phyloP scores from a whole-genome alignment of 495 filamentous ascomycete species.

The Neurospora sp. region DNA sequence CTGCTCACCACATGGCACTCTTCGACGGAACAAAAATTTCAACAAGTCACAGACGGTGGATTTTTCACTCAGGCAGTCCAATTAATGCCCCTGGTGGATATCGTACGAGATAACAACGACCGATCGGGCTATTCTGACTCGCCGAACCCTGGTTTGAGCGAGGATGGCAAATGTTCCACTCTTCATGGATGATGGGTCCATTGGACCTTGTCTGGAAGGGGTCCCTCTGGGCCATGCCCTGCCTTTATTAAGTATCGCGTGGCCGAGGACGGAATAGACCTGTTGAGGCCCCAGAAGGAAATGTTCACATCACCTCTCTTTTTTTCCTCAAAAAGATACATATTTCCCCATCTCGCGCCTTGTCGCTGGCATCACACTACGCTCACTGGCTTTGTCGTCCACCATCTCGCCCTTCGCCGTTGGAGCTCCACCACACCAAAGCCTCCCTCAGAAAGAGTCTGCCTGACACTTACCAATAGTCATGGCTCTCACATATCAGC shows the following conservation, averaged over 20 bases:
- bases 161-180: not conserved
- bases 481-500: constrained; percentile 35
- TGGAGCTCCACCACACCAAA: not conserved
- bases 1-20: constrained; percentile 10
- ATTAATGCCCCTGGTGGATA: constrained; percentile 4
- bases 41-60: not conserved
- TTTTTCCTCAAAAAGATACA: not conserved
- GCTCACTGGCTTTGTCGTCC: not conserved
- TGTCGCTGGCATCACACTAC: not conserved
- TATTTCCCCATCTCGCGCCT: not conserved
- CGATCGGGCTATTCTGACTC: constrained; percentile 6
- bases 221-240: not conserved
- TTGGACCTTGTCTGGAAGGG: not conserved
- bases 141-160: not conserved
- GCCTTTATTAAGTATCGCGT: not conserved
- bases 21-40: not conserved
- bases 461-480: not conserved
- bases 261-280: not conserved
- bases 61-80: constrained; percentile 1
- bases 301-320: not conserved
- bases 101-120: constrained; percentile 10
- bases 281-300: not conserved
- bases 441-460: not conserved
- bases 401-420: not conserved
- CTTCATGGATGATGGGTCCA: not conserved